phyloP scores from a whole-genome alignment of 306 rosid genomes.

The Glycine latifolia region DNA sequence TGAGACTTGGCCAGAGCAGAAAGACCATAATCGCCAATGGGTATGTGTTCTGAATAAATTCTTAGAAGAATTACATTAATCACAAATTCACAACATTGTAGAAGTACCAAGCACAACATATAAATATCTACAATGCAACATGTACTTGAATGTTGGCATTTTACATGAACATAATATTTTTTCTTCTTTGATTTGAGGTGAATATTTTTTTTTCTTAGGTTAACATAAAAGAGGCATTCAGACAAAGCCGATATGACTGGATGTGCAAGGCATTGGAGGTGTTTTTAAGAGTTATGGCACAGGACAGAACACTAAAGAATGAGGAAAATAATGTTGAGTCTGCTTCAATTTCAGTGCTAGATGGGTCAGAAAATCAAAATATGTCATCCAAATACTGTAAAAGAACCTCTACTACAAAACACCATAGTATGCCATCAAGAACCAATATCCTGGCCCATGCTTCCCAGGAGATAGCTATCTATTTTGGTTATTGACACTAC shows the following conservation, averaged over 20 bases:
- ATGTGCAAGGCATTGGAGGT: constrained; percentile 75
- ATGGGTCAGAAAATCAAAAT: constrained; percentile 56
- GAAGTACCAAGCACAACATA: background rate
- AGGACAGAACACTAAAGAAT: constrained; percentile 38
- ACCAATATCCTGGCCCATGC: constrained; percentile 45
- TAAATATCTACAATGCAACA: background rate
- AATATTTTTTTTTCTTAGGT: constrained; percentile 52
- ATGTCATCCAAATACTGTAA: constrained; percentile 51
- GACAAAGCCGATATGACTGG: constrained; percentile 86
- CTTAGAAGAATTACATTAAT: constrained; percentile 12
- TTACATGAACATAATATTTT: constrained; percentile 32
- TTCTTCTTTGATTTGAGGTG: no score
- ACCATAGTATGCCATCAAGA: constrained; percentile 47
- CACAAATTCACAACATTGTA: background rate
- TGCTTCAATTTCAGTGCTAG: constrained; percentile 37
- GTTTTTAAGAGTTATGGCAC: constrained; percentile 65
- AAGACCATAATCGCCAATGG: constrained; percentile 65
- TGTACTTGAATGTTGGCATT: background rate
- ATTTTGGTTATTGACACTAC: constrained; percentile 47
- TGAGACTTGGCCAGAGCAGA: constrained; percentile 80
- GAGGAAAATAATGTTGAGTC: constrained; percentile 33
- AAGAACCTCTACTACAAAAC: constrained; percentile 54
- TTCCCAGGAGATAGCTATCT: constrained; percentile 57
- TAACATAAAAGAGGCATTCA: constrained; percentile 66
- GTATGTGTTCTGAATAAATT: constrained; percentile 51